A percentile compares a stretch with the other conserved stretches of the same genome.
Evolutionary conservation across 1,139 yeast species (phyloP).

Genomic region (Saccharomyces hybrid): DNA sequence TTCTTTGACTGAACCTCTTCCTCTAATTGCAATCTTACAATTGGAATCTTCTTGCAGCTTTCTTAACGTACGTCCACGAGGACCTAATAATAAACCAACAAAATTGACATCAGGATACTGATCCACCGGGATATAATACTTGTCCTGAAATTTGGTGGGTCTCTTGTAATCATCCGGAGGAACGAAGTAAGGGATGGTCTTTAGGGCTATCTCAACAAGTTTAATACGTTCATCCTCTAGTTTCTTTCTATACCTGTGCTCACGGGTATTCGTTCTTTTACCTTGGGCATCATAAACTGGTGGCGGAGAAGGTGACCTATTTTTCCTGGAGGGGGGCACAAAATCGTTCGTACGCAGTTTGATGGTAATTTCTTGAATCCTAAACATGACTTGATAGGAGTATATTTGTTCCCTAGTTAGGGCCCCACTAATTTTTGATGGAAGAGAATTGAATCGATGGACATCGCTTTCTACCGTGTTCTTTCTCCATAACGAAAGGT

Average conservation of each 20-base stretch:
- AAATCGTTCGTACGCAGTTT: slow-evolving; percentile 45
- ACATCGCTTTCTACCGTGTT: neutral
- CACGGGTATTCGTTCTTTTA: slow-evolving; percentile 78
- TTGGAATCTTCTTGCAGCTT: slow-evolving; percentile 78
- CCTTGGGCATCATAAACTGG: slow-evolving; percentile 84
- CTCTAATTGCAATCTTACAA: slow-evolving; percentile 80
- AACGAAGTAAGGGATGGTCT: slow-evolving; percentile 65
- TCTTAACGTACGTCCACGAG: slow-evolving; percentile 86
- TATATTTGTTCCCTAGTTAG: slow-evolving; percentile 81
- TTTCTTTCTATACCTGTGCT: slow-evolving; percentile 50
- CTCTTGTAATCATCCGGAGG: slow-evolving; percentile 75
- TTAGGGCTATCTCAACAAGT: slow-evolving; percentile 65
- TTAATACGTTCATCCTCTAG: slow-evolving; percentile 74
- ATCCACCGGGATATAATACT: slow-evolving; percentile 74
- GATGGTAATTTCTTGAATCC: slow-evolving; percentile 75
- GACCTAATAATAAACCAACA: slow-evolving; percentile 86
- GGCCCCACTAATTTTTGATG: slow-evolving; percentile 41
- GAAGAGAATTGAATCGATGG: slow-evolving; percentile 18
- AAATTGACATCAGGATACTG: slow-evolving; percentile 91
- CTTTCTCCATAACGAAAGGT: slow-evolving; percentile 13
- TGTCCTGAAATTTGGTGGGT: slow-evolving; percentile 70
- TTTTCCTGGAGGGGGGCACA: slow-evolving; percentile 29
- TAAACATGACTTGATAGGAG: slow-evolving; percentile 64
- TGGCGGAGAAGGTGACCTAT: slow-evolving; percentile 82
- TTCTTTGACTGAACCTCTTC: slow-evolving; percentile 91